Percentiles rank a stretch among this genome's conserved stretches.
phyloP scores from a whole-genome alignment of 352 stramenopile genomes.

The Globisporangium barbulae region DNA sequence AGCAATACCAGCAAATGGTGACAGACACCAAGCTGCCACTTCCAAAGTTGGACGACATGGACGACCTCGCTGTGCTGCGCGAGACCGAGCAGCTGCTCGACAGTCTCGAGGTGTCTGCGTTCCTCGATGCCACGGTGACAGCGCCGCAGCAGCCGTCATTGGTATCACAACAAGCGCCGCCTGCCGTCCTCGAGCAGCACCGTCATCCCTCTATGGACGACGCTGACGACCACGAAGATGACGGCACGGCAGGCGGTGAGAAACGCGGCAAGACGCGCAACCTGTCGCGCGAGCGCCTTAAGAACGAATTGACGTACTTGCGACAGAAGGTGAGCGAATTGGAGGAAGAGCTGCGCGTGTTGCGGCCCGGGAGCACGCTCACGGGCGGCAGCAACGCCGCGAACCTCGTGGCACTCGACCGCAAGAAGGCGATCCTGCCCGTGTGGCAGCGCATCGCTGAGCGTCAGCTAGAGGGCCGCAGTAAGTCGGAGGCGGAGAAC shows the following conservation, averaged over 20 bases:
- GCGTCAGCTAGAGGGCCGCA: conserved; percentile 32
- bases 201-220: neutral
- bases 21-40: neutral
- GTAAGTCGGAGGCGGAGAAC: conserved; percentile 42
- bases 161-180: neutral
- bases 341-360: conserved; percentile 15
- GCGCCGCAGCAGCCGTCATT: neutral
- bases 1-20: neutral
- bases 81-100: conserved; percentile 18
- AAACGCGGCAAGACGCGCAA: conserved; percentile 14
- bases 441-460: conserved; percentile 54
- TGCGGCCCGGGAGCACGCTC: conserved; percentile 3
- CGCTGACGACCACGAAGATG: neutral
- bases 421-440: conserved; percentile 21
- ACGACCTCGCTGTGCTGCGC: neutral
- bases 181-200: neutral
- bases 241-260: neutral
- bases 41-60: neutral
- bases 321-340: conserved; percentile 19
- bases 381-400: conserved; percentile 16
- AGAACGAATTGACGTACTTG: conserved; percentile 21
- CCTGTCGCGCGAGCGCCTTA: conserved; percentile 19
- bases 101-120: conserved; percentile 5
- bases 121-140: neutral
- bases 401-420: conserved; percentile 10